Evolutionary conservation across 2,329 filamentous ascomycete genomes (phyloP), one percentile per base, ranked within the genome.

Genomic region (Alternaria incomplexa): DNA sequence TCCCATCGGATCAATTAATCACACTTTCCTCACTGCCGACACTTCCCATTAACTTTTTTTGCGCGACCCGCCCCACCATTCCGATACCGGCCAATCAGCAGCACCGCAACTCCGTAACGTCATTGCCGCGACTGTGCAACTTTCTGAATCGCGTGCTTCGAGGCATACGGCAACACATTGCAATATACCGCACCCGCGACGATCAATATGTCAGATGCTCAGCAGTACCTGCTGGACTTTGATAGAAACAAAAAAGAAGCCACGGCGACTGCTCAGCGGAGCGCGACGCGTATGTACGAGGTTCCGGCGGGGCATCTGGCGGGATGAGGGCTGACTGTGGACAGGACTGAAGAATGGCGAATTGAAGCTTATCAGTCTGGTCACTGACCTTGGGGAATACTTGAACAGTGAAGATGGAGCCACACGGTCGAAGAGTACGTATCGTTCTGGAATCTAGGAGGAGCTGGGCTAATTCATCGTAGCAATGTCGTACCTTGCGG

Each of bases 361-460:
- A 69, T 81, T 86, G 56, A 89, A 87, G 69, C 81, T 91, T 32
- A 83, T 91, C 59, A 85, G 86, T 57, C 79, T 90, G 53, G 86
- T 91, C 58, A 87, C 89, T 72, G 88, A 87, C 47, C 81, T 91
- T 30, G 87, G 87, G 20, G 88, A 90, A 75, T 91, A 90, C 69
- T 85, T 91, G 72, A 90, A 90, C 68, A 87, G 89, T 75, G 88
- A 90, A 71, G 88, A 91, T 79, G 82, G 83, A 22, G 82, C 84
- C 13, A 81, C 87, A 46, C 83, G 89, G 43, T 84, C 85, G n/a
- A 89, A 89, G 77, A 85, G 87, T 73, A 79, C 36, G 54, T 40
- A 32, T 40, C 2, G 30, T 69, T 72, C 78, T 12, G 77, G 40
- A 12, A 32, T 20, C 22, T 44, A 22, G 22, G 6, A 45, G 46